phyloP scores from a whole-genome alignment of 495 filamentous ascomycete genomes.

The Penicillium canescens region DNA sequence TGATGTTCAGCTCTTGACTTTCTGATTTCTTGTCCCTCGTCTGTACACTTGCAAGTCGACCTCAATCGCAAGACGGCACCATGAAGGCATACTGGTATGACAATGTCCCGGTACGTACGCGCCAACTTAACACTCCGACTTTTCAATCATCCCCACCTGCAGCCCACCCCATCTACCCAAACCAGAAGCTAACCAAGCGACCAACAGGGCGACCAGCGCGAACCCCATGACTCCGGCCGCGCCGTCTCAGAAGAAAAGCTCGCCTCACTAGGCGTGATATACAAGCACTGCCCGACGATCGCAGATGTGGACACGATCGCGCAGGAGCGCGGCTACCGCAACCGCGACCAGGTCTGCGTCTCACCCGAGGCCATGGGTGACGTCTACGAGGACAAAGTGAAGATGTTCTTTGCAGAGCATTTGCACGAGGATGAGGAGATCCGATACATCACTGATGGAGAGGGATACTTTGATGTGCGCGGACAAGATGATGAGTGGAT shows the following conservation, averaged over 20 bases:
- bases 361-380: constrained; percentile 85
- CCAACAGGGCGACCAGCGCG: constrained; percentile 86
- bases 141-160: not conserved
- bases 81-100: constrained; percentile 90
- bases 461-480: constrained; percentile 92
- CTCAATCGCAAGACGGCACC: constrained; percentile 22
- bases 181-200: constrained; percentile 13
- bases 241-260: constrained; percentile 62
- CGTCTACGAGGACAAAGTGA: constrained; percentile 81
- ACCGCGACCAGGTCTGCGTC: constrained; percentile 91
- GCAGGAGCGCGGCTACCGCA: constrained; percentile 77
- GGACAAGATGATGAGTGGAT: constrained; percentile 77
- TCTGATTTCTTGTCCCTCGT: constrained; percentile 6
- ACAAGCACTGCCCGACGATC: constrained; percentile 66
- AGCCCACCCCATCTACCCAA: constrained; percentile 9
- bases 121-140: not conserved
- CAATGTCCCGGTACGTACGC: constrained; percentile 64
- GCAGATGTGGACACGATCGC: constrained; percentile 72
- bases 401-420: constrained; percentile 91
- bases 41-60: not conserved
- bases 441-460: constrained; percentile 87
- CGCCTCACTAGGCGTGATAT: constrained; percentile 71
- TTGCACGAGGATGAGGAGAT: constrained; percentile 99
- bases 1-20: constrained; percentile 42
- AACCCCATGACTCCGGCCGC: constrained; percentile 81